These are phyloP conservation scores for Meyerozyma carpophila DNA, from an alignment of 1,139 yeast species.

Conservation along the genomic window DNA sequence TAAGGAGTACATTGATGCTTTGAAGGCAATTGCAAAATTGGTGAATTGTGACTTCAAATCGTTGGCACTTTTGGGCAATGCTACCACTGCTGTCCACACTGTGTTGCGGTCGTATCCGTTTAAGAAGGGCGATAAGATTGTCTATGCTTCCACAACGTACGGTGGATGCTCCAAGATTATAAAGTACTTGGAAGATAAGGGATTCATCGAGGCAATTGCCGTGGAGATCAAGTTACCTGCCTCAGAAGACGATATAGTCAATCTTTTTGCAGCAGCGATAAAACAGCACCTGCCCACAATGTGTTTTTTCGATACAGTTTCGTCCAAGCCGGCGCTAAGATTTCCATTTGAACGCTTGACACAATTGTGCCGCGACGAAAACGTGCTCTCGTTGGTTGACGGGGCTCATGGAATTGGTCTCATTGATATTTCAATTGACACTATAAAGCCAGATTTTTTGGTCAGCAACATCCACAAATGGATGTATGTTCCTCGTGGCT, in stretches of 20 bases:
- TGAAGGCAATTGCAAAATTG: slow-evolving; percentile 26
- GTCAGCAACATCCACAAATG: slow-evolving; percentile 12
- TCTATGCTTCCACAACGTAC: slow-evolving; percentile 50
- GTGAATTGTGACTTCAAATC: slow-evolving; percentile 40
- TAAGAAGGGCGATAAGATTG: slow-evolving; percentile 47
- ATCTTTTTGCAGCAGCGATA: slow-evolving; percentile 30
- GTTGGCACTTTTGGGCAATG: slow-evolving; percentile 51
- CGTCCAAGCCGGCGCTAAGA: slow-evolving; percentile 9
- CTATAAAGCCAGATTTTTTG: slow-evolving; percentile 10
- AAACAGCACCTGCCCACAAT: slow-evolving; percentile 1
- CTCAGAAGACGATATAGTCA: slow-evolving; percentile 43
- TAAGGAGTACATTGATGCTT: slow-evolving; percentile 20
- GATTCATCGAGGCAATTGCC: slow-evolving; percentile 37
- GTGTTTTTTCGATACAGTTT: slow-evolving; percentile 10
- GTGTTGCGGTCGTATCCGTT: slow-evolving; percentile 53
- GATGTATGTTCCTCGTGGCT: slow-evolving; percentile 11
- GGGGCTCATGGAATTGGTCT: slow-evolving; percentile 13
- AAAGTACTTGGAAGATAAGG: slow-evolving; percentile 34
- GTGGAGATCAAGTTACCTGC: slow-evolving; percentile 11
- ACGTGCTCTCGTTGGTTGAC: slow-evolving; percentile 11
- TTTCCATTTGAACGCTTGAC: slow-evolving; percentile 8
- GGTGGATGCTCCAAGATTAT: slow-evolving; percentile 55
- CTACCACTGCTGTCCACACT: slow-evolving; percentile 58
- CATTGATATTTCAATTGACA: slow-evolving; percentile 7
- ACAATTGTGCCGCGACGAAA: slow-evolving; percentile 6